These are phyloP conservation scores for Trypanosoma melophagium DNA, from an alignment of 208 protist genomes.

Conservation along the genomic window DNA sequence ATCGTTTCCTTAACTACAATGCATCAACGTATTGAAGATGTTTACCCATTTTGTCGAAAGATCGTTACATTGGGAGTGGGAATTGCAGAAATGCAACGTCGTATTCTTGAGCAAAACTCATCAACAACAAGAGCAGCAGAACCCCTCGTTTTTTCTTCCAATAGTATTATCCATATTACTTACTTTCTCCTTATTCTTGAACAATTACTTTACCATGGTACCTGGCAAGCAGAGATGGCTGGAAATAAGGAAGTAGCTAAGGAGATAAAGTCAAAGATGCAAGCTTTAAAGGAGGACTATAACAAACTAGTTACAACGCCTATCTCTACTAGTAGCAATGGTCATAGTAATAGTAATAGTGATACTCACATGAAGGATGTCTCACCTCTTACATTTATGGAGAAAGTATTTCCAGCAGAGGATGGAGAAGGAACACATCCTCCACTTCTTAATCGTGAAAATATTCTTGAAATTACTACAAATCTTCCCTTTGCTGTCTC, in stretches of 20 bases:
- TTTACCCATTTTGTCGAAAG: slow-evolving; percentile 30
- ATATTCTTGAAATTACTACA: slow-evolving; percentile 77
- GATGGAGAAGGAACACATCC: background rate
- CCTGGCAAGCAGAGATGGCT: slow-evolving; percentile 32
- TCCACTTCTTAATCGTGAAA: slow-evolving; percentile 10
- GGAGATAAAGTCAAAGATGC: slow-evolving; percentile 18
- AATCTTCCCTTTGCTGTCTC: slow-evolving; percentile 86
- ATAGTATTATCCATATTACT: slow-evolving; percentile 57
- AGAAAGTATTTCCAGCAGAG: slow-evolving; percentile 7
- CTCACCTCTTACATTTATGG: slow-evolving; percentile 35
- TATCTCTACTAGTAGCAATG: slow-evolving; percentile 7
- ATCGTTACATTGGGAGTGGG: slow-evolving; percentile 18
- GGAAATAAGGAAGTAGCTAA: background rate
- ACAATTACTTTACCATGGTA: slow-evolving; percentile 56
- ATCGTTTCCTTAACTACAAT: slow-evolving; percentile 25
- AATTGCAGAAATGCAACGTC: slow-evolving; percentile 23
- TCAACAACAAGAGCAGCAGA: too few relatives aligned
- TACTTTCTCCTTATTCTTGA: slow-evolving; percentile 71
- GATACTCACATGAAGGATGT: too few relatives aligned
- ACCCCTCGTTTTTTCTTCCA: slow-evolving; percentile 44
- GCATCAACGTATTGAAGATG: slow-evolving; percentile 35
- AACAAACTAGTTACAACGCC: slow-evolving; percentile 33
- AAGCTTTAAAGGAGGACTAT: slow-evolving; percentile 47
- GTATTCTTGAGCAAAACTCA: background rate
- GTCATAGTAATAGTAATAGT: too few relatives aligned